Evolutionary conservation across 2,329 filamentous ascomycete species (phyloP), one percentile per base, ranked within the genome.

Genomic region (Cladophialophora carrionii): DNA sequence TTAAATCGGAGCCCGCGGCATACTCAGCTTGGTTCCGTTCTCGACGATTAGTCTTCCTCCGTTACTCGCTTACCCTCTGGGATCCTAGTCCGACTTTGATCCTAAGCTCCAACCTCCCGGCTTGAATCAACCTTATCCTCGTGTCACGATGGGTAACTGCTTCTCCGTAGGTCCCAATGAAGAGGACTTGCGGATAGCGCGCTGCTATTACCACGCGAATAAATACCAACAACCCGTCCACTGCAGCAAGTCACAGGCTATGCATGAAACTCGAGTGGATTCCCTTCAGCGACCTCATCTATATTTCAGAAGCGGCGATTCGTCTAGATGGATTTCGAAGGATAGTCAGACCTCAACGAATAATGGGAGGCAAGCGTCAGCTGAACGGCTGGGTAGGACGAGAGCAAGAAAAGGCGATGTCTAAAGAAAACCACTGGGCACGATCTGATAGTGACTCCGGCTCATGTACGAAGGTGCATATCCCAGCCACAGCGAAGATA

Each of bases 121-220:
- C 43, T 31, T 2, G 7, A 49, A 32, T 48, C 8, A 17, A 22
- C 14, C 34, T n/a, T n/a, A 49, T 6, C 14, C 24, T 12, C 26
- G 20, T 17, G 9, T 26, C 20, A 51, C 3, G 12, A 60, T 60
- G 57, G 57, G 57, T 2, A 37, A 52, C 46, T 60, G 57, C n/a
- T 24, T 60, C 29, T 60, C 57, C n/a, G 20, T 52, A n/a, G 48
- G 48, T 26, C 57, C 57, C 12, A 60, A 51, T 12, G 57, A 53
- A 32, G 57, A 60, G 31, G 57, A 60, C 22, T 22, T 52, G 1
- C 57, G 57, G 10, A 60, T 60, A 26, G 57, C 48, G 20, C 46
- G 31, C 29, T 60, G 48, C 29, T 60, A 60, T 46, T 29, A 34
- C 20, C 57, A 60, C 57, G 57, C 57, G 22, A 49, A 60, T 22